phyloP scores from a whole-genome alignment of 805 yeast species.

The Candida sakaeoensis region DNA sequence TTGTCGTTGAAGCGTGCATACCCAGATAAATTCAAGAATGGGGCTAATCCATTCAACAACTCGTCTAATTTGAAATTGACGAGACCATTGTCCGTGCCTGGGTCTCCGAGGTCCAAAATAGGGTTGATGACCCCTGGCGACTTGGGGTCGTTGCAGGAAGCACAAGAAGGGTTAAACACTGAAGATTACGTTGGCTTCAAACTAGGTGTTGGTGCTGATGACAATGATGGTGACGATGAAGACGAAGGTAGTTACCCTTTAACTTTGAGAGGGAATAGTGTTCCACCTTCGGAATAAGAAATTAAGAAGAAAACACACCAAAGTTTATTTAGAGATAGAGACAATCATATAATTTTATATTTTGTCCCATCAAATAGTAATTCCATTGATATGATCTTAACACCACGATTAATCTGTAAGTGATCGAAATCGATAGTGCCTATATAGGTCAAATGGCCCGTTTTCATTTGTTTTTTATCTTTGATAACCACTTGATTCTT shows the following conservation, averaged over 20 bases:
- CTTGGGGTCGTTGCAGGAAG: constrained; percentile 92
- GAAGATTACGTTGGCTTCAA: constrained; percentile 73
- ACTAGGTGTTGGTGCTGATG: constrained; percentile 41
- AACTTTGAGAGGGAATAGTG: constrained; percentile 43
- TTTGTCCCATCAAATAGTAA: constrained; percentile 9
- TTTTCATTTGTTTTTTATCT: constrained; percentile 15
- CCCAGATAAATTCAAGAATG: constrained; percentile 70
- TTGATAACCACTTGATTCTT: constrained; percentile 21
- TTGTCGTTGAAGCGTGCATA: constrained; percentile 90
- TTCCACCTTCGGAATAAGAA: constrained; percentile 2
- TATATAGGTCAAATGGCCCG: constrained; percentile 19
- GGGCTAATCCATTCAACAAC: constrained; percentile 44
- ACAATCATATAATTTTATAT: constrained; percentile 6
- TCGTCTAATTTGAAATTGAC: constrained; percentile 64
- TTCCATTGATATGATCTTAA: constrained; percentile 22
- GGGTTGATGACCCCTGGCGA: constrained; percentile 97
- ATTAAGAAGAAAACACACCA: no score
- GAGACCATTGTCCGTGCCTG: constrained; percentile 94
- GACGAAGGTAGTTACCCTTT: constrained; percentile 40
- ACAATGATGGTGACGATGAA: constrained; percentile 38
- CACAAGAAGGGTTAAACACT: constrained; percentile 61
- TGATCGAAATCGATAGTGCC: constrained; percentile 33
- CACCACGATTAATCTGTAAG: constrained; percentile 27
- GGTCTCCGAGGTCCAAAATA: constrained; percentile 78
- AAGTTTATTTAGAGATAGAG: not conserved